A percentile compares a stretch with the other conserved stretches of the same genome.
These are phyloP conservation scores for Dimocarpus longan DNA, from an alignment of 345 rosid genomes.

Conservation along the genomic window DNA sequence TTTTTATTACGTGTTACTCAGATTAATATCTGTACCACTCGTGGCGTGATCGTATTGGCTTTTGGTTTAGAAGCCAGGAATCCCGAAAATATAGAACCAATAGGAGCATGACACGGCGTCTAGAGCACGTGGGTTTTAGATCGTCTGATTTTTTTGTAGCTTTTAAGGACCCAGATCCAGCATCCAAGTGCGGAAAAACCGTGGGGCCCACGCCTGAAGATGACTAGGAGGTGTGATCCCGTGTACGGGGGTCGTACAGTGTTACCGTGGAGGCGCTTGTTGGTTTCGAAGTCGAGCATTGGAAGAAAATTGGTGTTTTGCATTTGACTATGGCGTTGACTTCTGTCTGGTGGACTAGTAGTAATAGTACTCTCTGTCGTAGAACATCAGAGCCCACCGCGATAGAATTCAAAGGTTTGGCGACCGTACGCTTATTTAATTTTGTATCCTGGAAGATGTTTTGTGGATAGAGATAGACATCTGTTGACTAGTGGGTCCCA, in stretches of 20 bases:
- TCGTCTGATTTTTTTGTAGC: slow-evolving; percentile 9
- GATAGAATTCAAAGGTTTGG: neutral
- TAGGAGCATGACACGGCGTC: neutral
- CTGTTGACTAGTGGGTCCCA: slow-evolving; percentile 4
- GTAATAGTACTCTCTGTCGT: neutral
- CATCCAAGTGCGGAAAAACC: slow-evolving; percentile 27
- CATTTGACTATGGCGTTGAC: slow-evolving; percentile 14
- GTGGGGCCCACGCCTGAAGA: slow-evolving; percentile 5
- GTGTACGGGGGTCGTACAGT: neutral
- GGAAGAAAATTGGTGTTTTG: neutral
- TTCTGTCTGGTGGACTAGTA: neutral
- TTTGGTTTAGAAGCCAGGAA: neutral
- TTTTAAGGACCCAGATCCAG: slow-evolving; percentile 16
- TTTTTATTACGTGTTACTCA: neutral
- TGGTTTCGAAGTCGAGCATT: neutral
- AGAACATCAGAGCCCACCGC: slow-evolving; percentile 3
- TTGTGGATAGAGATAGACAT: slow-evolving; percentile 12
- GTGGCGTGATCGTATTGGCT: neutral
- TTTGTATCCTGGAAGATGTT: neutral
- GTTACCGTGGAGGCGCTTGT: neutral
- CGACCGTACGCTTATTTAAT: slow-evolving; percentile 19
- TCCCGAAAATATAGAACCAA: too few relatives aligned
- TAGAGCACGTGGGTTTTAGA: neutral
- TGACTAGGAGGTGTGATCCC: neutral
- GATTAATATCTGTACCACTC: neutral